Conservation (phyloP, 352 stramenopile genomes). For the Phytophthora sansomeana region DNA sequence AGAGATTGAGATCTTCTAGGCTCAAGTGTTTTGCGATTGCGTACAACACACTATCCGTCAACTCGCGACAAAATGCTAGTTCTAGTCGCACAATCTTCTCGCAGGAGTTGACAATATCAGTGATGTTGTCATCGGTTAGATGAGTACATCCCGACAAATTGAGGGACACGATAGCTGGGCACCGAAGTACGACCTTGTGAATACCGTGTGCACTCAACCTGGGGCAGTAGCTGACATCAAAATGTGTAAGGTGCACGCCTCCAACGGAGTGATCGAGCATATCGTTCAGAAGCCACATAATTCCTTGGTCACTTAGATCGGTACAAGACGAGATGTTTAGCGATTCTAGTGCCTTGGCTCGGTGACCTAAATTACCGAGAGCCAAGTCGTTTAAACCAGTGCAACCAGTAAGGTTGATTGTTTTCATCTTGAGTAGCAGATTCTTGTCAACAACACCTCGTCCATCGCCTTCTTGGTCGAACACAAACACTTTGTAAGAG, state of each 20-base stretch:
- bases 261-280: constrained; percentile 67
- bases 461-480: constrained; percentile 86
- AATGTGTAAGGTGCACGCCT: constrained; percentile 50
- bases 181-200: constrained; percentile 62
- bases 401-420: constrained; percentile 77
- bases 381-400: constrained; percentile 72
- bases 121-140: constrained; percentile 71
- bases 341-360: constrained; percentile 55
- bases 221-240: constrained; percentile 88
- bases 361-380: constrained; percentile 74
- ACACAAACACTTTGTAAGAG: constrained; percentile 84
- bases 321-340: constrained; percentile 68
- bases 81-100: constrained; percentile 72
- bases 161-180: constrained; percentile 69
- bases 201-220: constrained; percentile 66
- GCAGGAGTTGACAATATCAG: constrained; percentile 78
- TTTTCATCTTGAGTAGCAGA: constrained; percentile 67
- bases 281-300: constrained; percentile 68
- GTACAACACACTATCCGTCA: constrained; percentile 79
- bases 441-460: constrained; percentile 81
- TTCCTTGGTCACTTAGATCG: constrained; percentile 69
- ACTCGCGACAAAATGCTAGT: constrained; percentile 83
- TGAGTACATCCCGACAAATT: constrained; percentile 86
- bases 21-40: constrained; percentile 82
- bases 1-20: constrained; percentile 77